Base-by-base conservation (phyloP, 2,329 filamentous ascomycete genomes). In the Aquanectria penicillioides region DNA sequence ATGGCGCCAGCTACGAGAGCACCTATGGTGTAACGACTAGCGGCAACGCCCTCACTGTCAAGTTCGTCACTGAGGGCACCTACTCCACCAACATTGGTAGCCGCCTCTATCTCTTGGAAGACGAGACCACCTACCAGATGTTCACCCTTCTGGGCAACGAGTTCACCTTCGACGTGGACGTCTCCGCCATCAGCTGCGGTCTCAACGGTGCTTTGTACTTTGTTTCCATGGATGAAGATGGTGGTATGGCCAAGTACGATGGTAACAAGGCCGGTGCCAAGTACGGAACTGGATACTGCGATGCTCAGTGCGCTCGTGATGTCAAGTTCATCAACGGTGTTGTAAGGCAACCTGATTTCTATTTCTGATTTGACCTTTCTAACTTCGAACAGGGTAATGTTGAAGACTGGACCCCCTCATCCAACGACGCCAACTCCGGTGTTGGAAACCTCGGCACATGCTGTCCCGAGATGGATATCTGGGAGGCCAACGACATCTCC, bases 181-280 rank as follows among this genome's bases (percentile, higher is more conserved):
- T 89, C 29, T 89, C 87, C 37, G 82, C 83, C 66, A 78, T 90
- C 8, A 84, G 84, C 55, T 92, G 89, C 69, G 89, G 89, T 53
- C 76, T 91, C 54, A 91, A 92, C 75, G 89, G 88, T 50, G 89
- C 88, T 40, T 76, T 91, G 38, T 91, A 91, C 76, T 84, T 87
- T 55, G 81, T 84, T 26, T 78, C 82, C 68, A 88, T 88, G 86
- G 82, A 86, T 31, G 74, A 76, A 9, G 83, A 87, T 61, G 85
- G 85, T 61, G 85, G 84, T 36, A 68, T 77, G 60, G 70, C 75
- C 71, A 81, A 81, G 70, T 83, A 80, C 68, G 60, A 77, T 2
- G 76, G 74, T 72, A 87, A 82, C 73, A 76, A 78, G 69, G 80
- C 78, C n/a, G 80, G 80, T 40, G 84, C 85, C 66, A 82, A 82